A percentile compares a stretch with the other conserved stretches of the same genome.
Evolutionary conservation across 176 grass and related monocot species (phyloP).

Genomic region (Musa schizocarpa): DNA sequence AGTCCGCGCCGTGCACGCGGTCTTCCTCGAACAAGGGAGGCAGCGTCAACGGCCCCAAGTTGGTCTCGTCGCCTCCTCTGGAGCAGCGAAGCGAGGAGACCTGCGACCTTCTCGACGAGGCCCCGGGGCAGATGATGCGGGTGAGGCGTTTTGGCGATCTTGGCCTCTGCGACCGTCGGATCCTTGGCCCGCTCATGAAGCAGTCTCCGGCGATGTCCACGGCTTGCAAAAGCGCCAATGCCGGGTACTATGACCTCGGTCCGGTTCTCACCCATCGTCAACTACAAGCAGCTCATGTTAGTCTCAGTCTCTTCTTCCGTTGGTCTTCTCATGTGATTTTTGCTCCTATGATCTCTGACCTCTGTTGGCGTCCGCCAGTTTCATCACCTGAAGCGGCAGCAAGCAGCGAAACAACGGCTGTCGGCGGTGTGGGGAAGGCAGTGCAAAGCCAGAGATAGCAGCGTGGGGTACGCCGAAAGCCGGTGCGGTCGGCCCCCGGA

Average conservation of each 20-base stretch:
- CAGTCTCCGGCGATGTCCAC: too few species aligned
- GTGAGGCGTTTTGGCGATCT: constrained; percentile 8
- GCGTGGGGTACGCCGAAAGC: too few species aligned
- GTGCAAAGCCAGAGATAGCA: constrained; percentile 1
- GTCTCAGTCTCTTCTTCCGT: not conserved
- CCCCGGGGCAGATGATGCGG: too few species aligned
- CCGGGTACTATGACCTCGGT: constrained; percentile 31
- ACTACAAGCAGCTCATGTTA: constrained; percentile 62
- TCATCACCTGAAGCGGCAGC: constrained; percentile 67
- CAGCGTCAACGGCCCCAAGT: constrained; percentile 49
- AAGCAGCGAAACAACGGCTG: constrained; percentile 44
- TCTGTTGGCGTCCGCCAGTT: constrained; percentile 26
- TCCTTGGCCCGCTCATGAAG: not conserved
- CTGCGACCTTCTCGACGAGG: constrained; percentile 34
- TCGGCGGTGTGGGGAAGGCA: constrained; percentile 7
- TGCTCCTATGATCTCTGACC: not conserved
- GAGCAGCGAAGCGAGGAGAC: constrained; percentile 44
- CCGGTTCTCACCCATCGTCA: constrained; percentile 49
- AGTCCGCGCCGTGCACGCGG: constrained; percentile 52
- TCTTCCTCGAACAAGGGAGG: constrained; percentile 37
- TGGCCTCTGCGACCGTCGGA: not conserved
- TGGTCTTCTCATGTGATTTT: not conserved
- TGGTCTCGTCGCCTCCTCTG: constrained; percentile 60
- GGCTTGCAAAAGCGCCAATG: not conserved
- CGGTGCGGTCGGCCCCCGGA: constrained; percentile 14